phyloP scores from a whole-genome alignment of 192 early-diverging fungal genomes.

The Rhizophagus clarus region DNA sequence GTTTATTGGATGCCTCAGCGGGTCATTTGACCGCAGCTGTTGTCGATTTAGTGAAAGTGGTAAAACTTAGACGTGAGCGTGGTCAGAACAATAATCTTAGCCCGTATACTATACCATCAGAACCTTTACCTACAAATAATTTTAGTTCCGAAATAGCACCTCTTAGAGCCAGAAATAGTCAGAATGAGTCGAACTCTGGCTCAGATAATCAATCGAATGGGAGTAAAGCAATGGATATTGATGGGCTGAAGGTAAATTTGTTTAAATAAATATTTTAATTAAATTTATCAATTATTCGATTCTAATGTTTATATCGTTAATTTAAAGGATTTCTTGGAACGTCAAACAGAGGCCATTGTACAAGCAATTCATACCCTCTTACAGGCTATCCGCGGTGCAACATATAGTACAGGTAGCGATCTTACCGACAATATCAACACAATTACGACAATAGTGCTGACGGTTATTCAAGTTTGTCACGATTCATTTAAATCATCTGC shows the following conservation, averaged over 20 bases:
- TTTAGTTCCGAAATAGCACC: not conserved
- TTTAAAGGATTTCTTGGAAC: constrained; percentile 61
- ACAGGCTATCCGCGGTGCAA: constrained; percentile 56
- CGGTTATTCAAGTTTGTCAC: constrained; percentile 55
- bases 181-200: not conserved
- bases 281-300: not conserved
- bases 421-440: constrained; percentile 56
- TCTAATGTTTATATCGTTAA: not conserved
- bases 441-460: constrained; percentile 62
- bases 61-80: constrained; percentile 38
- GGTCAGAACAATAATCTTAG: not conserved
- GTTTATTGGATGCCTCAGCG: constrained; percentile 80
- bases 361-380: constrained; percentile 77
- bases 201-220: not conserved
- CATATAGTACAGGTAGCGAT: constrained; percentile 43
- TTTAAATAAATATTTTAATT: not conserved
- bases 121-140: not conserved
- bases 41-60: constrained; percentile 71
- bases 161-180: not conserved
- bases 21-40: constrained; percentile 77
- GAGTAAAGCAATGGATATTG: constrained; percentile 37
- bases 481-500: constrained; percentile 47
- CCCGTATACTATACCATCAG: not conserved
- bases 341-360: constrained; percentile 76
- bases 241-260: constrained; percentile 50